Evolutionary conservation across 257 asterid genomes (phyloP), one percentile per base, ranked within the genome.

Genomic region (Lycium barbarum): DNA sequence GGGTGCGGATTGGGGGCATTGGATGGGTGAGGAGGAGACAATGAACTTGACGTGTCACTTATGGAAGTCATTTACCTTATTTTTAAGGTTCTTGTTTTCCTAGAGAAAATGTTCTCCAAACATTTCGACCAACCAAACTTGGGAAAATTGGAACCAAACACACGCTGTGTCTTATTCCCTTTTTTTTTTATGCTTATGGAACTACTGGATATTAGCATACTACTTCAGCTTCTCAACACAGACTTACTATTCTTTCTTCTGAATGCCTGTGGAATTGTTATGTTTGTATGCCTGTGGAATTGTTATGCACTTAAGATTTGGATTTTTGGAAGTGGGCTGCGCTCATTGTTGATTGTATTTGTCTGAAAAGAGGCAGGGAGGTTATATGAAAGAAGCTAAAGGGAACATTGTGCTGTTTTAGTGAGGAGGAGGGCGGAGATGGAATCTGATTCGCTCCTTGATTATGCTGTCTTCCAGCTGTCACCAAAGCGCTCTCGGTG

Each of bases 391-490:
- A 78, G 90, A 85, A 85, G 66, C 68, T 78, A n/a, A 82, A 79
- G 86, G 82, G 51, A 70, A 70, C 54, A 61, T 22, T 20, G 85
- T 26, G 86, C 18, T 82, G 84, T 85, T 81, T 58, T 68, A 66
- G 84, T 68, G 53, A 18, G 63, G 88, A 20, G 85, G 84, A 90
- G 87, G 84, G 78, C 90, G 59, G 54, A 86, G 86, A 91, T 96
- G 97, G 94, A 89, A 88, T 76, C 94, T 5, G 97, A 91, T 62
- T 84, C 90, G 3, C 93, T 91, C 86, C 94, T 96, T 61, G 99
- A 96, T 87, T 96, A 91, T 88, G 99, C 98, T 43, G 90, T 93
- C 26, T 93, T 96, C 90, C 99, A 93, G 92, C 92, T 96, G 67
- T 94, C 98, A 0, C 98, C 98, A 0, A 93, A 88, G 88, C 96